Evolutionary conservation across 495 filamentous ascomycete genomes (phyloP).

Genomic region (Neurospora sp.): DNA sequence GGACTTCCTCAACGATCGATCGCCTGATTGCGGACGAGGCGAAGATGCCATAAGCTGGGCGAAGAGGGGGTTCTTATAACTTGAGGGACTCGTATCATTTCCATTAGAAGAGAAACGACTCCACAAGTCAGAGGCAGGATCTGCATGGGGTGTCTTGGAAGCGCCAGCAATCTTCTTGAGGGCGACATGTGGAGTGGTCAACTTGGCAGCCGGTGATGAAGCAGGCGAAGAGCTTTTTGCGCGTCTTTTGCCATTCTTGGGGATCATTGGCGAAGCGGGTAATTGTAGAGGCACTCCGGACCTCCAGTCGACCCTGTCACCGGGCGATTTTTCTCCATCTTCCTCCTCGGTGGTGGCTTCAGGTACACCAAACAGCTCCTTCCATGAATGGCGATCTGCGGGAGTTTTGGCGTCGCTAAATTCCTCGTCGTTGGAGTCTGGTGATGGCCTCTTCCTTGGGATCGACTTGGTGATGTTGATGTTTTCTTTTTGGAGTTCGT

Average conservation of each 20-base stretch:
- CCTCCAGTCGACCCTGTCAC: constrained; percentile 30
- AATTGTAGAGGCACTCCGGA: not conserved
- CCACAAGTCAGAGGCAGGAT: constrained; percentile 82
- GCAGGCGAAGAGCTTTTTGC: constrained; percentile 71
- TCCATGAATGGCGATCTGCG: constrained; percentile 59
- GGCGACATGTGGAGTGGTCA: constrained; percentile 24
- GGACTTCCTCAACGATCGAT: constrained; percentile 50
- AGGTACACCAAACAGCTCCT: constrained; percentile 67
- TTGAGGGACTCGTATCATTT: constrained; percentile 23
- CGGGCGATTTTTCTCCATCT: constrained; percentile 34
- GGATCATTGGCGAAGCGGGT: constrained; percentile 35
- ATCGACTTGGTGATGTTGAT: not conserved
- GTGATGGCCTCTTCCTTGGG: constrained; percentile 2
- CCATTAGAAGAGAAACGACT: constrained; percentile 52
- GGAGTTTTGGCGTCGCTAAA: constrained; percentile 60
- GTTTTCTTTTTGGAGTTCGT: constrained; percentile 11
- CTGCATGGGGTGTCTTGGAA: constrained; percentile 65
- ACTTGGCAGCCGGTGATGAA: constrained; percentile 48
- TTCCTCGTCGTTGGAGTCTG: constrained; percentile 6
- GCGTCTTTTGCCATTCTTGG: constrained; percentile 53
- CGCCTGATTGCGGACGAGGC: constrained; percentile 47
- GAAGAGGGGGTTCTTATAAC: constrained; percentile 38
- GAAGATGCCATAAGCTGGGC: constrained; percentile 57
- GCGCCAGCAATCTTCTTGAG: constrained; percentile 44
- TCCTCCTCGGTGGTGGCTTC: constrained; percentile 31